Evolutionary conservation across 2,329 filamentous ascomycete genomes (phyloP).

Genomic region (Sphaerulina vaccinii): DNA sequence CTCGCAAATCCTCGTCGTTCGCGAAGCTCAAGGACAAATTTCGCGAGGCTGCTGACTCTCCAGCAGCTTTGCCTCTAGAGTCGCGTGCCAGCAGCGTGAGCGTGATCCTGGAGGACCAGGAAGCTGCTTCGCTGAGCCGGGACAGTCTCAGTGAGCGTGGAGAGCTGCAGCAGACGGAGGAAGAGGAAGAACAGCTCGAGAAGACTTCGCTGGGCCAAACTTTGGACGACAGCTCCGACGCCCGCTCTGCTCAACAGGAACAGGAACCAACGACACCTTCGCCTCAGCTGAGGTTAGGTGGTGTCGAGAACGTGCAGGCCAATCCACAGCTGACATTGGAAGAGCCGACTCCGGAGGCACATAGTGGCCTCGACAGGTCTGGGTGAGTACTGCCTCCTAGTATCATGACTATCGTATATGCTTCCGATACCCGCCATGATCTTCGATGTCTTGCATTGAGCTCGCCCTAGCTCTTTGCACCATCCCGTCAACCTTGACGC

Average conservation of each 20-base stretch:
- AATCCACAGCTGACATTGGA: slow-evolving; percentile 19
- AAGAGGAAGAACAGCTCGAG: not conserved
- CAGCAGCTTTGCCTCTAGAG: not conserved
- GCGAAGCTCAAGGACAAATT: slow-evolving; percentile 28
- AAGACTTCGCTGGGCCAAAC: not conserved
- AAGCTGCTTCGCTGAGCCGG: not conserved
- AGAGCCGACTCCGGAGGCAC: slow-evolving; percentile 23
- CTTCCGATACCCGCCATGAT: not conserved
- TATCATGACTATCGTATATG: no score
- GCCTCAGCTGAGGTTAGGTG: slow-evolving; percentile 16
- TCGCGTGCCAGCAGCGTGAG: slow-evolving; percentile 6
- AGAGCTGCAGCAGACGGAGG: not conserved
- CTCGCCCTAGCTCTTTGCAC: slow-evolving; percentile 10
- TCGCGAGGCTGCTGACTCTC: slow-evolving; percentile 6
- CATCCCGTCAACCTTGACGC: slow-evolving; percentile 14
- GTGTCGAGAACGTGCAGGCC: slow-evolving; percentile 10
- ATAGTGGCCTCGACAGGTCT: not conserved
- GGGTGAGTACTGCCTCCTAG: slow-evolving; percentile 16
- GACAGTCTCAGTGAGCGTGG: not conserved
- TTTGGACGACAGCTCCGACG: slow-evolving; percentile 2
- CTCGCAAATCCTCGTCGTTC: slow-evolving; percentile 22
- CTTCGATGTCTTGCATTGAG: slow-evolving; percentile 19
- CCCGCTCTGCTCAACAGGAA: slow-evolving; percentile 3
- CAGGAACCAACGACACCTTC: slow-evolving; percentile 10
- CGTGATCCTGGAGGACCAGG: slow-evolving; percentile 3